Base-by-base conservation (phyloP, 1,284 basidiomycete species). In the Austroboletus niveus region DNA sequence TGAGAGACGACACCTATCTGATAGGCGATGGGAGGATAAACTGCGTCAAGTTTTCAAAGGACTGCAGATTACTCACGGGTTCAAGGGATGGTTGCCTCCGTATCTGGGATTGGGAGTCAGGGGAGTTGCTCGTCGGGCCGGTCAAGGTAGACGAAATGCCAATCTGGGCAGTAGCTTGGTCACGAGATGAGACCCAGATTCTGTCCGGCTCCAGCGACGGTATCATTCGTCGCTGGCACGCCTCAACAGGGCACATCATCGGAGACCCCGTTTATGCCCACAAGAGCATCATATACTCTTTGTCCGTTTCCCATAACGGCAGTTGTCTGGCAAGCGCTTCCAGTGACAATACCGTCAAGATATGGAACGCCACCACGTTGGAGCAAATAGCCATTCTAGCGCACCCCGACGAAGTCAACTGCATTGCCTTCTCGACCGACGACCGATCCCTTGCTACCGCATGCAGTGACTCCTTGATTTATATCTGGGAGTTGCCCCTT, bases 91-190 rank as follows among this genome's bases (percentile, higher is more conserved):
- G 62, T 17, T 59, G 60, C 52, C 62, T 64, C 41, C 64, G 60
- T 42, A 53, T 68, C 45, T 66, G 62, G 65, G 48, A 68, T 46
- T 62, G 55, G 61, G 52, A 56, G 57, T 58, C 61, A 41, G 57
- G 65, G 20, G 41, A 20, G 41, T 42, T 61, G 11, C 65, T 63
- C 40, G 51, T 62, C 15, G 62, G 65, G 27, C 66, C 56, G 40
- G 63, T 62, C 48, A 52, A 52, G 29, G 65, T 34, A 20, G 62
- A 60, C 53, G 57, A 54, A 8, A 39, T 39, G 42, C 60, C 57
- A 22, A 54, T 68, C 41, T 66, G 64, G 62, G 65, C 62, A 17
- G 53, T 68, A 40, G 62, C 55, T 29, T 64, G 65, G 64, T 68
- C 64, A 54, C 64, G 51, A 29, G 62, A 68, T 31, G 62, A 66